Evolutionary conservation across 2,329 filamentous ascomycete species (phyloP), one percentile per base, ranked within the genome.

Genomic region (Parastagonospora nodorum): DNA sequence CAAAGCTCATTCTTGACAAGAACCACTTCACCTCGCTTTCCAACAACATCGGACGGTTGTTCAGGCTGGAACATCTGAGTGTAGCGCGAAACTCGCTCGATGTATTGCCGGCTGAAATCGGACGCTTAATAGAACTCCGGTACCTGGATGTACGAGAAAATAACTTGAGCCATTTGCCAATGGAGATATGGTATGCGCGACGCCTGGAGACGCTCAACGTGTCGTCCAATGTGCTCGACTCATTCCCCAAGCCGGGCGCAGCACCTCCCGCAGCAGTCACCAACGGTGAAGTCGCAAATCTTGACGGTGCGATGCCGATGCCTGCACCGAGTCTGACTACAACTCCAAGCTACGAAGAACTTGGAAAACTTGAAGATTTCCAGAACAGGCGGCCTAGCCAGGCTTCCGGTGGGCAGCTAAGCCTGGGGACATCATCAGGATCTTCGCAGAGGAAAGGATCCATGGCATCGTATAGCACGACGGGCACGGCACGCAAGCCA

Each of bases 11-110:
- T 14, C 80, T 99, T 46, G 93, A 97, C 75, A 92, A 90, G 70
- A 99, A 99, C 67, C 95, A 97, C 70, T 95, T 99, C 63, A 92
- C 94, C 0, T 93, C 90, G 1, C 78, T 99, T 19, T 94, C 93
- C 0, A 82, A 85, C 47, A 88, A 95, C 54, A 89, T 99, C 52
- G 92, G 93, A 12, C 89, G 88, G 56, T 78, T 99, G 38, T 85
- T 84, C 57, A 89, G 86, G 60, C 79, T 99, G 28, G 92, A 97
- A 68, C 88, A 96, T 72, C 88, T 99, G 68, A 97, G 92, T 74
- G 92, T 97, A 58, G 92, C 92, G 33, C 90, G 93, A 73, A 99
- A 99, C 69, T 88, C 89, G 0, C 82, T 99, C 3, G 89, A 88
- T 53, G 87, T 90, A 60, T 78, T 99, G 28, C 94, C 94, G 4